phyloP scores from a whole-genome alignment of 148 eudicot species.

The Fallopia convolvulus region DNA sequence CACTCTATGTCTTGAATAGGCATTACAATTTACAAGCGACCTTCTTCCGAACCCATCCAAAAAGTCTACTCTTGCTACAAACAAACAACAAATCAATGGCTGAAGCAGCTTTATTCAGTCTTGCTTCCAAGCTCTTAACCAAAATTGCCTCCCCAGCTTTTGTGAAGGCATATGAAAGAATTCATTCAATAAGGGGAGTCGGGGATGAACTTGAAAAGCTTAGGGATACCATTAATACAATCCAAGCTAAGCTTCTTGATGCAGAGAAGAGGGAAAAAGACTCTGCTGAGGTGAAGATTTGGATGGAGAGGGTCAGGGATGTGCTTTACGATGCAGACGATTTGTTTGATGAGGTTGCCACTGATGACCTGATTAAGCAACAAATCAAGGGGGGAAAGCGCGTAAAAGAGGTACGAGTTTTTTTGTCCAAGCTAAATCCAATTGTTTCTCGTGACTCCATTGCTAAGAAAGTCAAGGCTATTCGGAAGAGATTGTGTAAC shows the following conservation, averaged over 20 bases:
- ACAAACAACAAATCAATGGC: too few species aligned
- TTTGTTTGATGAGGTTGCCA: slow-evolving; percentile 8
- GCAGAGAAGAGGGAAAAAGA: slow-evolving; percentile 2
- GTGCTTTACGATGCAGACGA: slow-evolving; percentile 19
- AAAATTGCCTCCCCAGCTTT: too few species aligned
- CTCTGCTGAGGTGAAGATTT: not conserved
- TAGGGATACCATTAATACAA: slow-evolving; percentile 5
- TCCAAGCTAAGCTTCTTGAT: slow-evolving; percentile 13
- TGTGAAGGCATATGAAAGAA: not conserved
- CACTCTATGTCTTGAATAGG: too few species aligned
- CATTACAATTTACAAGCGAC: too few species aligned
- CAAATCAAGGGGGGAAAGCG: not conserved
- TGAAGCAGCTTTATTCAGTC: too few species aligned
- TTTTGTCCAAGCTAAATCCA: too few species aligned
- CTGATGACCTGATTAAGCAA: not conserved
- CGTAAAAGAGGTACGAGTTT: not conserved
- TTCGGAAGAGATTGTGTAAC: too few species aligned
- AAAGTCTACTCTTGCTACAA: too few species aligned
- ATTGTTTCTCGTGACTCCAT: too few species aligned
- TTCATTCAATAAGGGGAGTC: not conserved
- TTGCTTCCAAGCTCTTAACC: too few species aligned
- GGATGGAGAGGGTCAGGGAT: slow-evolving; percentile 10
- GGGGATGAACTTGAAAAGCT: slow-evolving; percentile 10
- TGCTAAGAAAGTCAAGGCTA: too few species aligned
- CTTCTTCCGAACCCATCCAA: too few species aligned